phyloP scores from a whole-genome alignment of 75 land plant genomes.

The Isoetes taiwanensis region DNA sequence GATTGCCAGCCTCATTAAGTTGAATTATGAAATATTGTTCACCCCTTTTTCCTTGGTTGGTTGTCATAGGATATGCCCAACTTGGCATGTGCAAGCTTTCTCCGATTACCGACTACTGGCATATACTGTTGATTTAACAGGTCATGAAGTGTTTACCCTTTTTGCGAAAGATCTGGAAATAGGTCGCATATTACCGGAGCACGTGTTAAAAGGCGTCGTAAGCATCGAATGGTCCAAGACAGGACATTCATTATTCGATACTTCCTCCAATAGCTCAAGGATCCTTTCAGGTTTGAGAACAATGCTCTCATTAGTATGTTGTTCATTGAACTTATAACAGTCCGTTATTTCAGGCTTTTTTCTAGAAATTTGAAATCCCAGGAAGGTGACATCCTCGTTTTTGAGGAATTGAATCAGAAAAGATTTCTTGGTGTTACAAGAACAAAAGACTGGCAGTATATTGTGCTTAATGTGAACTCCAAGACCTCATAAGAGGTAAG shows the following conservation, averaged over 20 bases:
- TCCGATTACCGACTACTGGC: slow-evolving; percentile 78
- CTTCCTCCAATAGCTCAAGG: no score
- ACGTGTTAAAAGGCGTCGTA: slow-evolving; percentile 48
- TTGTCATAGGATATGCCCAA: slow-evolving; percentile 76
- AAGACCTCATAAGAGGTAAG: slow-evolving; percentile 94
- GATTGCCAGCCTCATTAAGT: not conserved
- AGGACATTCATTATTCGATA: slow-evolving; percentile 36
- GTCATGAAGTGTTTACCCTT: slow-evolving; percentile 53
- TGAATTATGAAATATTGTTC: not conserved
- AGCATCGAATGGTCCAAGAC: slow-evolving; percentile 80
- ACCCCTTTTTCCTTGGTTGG: not conserved
- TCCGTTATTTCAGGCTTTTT: slow-evolving; percentile 41
- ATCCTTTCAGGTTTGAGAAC: no score
- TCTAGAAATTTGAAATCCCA: slow-evolving; percentile 36
- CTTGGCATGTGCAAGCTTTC: slow-evolving; percentile 79
- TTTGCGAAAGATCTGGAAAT: slow-evolving; percentile 57
- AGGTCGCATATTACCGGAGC: slow-evolving; percentile 24
- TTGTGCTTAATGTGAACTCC: slow-evolving; percentile 84
- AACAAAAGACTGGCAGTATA: slow-evolving; percentile 81
- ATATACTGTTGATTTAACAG: slow-evolving; percentile 69
- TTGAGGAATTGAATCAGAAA: slow-evolving; percentile 51
- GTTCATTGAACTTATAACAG: slow-evolving; percentile 3
- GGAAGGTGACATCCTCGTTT: slow-evolving; percentile 30
- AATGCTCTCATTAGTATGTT: slow-evolving; percentile 2
- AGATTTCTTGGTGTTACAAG: slow-evolving; percentile 80